A percentile compares a stretch with the other conserved stretches of the same genome.
Evolutionary conservation across 768 basidiomycete genomes (phyloP).

Genomic region (Royoungia palumana): DNA sequence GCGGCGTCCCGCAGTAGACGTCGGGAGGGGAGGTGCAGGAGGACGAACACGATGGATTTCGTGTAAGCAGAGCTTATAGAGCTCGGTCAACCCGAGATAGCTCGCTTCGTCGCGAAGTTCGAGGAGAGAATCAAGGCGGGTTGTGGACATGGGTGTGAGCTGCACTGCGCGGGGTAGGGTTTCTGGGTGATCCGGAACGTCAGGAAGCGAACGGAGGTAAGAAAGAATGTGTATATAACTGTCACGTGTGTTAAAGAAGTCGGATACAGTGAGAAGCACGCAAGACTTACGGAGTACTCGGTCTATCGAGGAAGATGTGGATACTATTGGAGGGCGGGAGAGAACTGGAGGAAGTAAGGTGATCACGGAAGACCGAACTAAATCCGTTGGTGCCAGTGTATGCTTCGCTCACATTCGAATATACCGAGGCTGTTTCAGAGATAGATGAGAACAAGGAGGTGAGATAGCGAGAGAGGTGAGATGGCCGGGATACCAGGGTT

Average conservation of each 20-base stretch:
- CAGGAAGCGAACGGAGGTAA: conserved; percentile 62
- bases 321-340: conserved; percentile 46
- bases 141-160: conserved; percentile 40
- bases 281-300: conserved; percentile 69
- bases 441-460: conserved; percentile 39
- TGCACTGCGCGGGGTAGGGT: conserved; percentile 59
- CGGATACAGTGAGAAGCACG: background rate
- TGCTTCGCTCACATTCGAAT: conserved; percentile 48
- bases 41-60: conserved; percentile 58
- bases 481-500: conserved; percentile 67
- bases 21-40: conserved; percentile 18
- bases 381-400: conserved; percentile 36
- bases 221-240: conserved; percentile 71
- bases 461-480: conserved; percentile 61
- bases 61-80: conserved; percentile 62
- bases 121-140: conserved; percentile 61
- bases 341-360: conserved; percentile 59
- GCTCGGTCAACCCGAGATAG: conserved; percentile 65
- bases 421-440: conserved; percentile 53
- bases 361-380: conserved; percentile 54
- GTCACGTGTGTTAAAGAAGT: background rate
- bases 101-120: conserved; percentile 78
- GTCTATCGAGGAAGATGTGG: conserved; percentile 76
- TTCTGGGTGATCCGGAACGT: conserved; percentile 45
- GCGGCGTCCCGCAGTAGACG: conserved; percentile 37